phyloP scores from a whole-genome alignment of 2,329 filamentous ascomycete species.

The Chaetomium olivaceum region DNA sequence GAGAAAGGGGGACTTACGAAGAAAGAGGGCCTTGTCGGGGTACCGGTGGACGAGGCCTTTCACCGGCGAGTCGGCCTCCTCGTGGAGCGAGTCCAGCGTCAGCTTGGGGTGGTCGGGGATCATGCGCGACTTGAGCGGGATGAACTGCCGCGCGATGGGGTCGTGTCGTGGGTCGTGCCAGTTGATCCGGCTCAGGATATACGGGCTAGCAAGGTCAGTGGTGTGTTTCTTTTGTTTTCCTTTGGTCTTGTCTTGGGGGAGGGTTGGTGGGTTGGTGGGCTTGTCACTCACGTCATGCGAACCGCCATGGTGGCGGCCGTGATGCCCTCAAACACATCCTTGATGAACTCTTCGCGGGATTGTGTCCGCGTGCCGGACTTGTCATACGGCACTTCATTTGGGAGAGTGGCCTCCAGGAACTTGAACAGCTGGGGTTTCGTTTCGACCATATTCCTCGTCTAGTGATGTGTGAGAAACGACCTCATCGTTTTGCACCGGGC shows the following conservation, averaged over 20 bases:
- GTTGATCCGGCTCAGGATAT: constrained; percentile 59
- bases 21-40: constrained; percentile 61
- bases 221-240: background rate
- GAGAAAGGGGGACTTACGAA: constrained; percentile 46
- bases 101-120: constrained; percentile 55
- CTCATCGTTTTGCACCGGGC: background rate
- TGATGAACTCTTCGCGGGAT: constrained; percentile 54
- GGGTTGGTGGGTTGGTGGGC: too few species aligned
- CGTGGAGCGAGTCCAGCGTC: constrained; percentile 60
- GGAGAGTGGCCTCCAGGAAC: constrained; percentile 54
- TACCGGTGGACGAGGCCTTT: constrained; percentile 64
- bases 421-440: constrained; percentile 46
- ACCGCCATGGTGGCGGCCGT: constrained; percentile 59
- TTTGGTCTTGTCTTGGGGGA: too few species aligned
- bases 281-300: constrained; percentile 50
- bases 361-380: constrained; percentile 39
- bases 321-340: constrained; percentile 55
- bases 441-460: constrained; percentile 54
- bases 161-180: constrained; percentile 61
- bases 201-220: constrained; percentile 45
- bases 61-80: constrained; percentile 57
- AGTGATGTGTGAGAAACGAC: background rate
- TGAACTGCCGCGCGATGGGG: constrained; percentile 61
- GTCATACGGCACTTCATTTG: constrained; percentile 48
- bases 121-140: constrained; percentile 56